Percentiles rank a stretch among this genome's conserved stretches.
Evolutionary conservation across 2,329 filamentous ascomycete species (phyloP).

Genomic region (Aureobasidium mangrovei): DNA sequence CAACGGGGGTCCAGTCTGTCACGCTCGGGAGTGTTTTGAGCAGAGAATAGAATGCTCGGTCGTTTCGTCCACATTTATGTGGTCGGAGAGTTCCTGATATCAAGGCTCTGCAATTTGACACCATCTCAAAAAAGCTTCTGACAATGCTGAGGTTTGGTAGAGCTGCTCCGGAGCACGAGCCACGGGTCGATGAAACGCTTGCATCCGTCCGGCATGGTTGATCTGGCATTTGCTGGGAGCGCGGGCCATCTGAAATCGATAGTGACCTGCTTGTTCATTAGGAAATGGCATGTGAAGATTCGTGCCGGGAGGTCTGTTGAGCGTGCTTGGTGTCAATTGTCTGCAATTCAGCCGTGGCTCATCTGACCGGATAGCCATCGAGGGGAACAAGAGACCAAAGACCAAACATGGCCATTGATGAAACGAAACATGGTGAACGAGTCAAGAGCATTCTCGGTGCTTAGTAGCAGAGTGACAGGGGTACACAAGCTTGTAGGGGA

Average conservation of each 20-base stretch:
- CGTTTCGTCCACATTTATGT: not conserved
- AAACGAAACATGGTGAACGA: not conserved
- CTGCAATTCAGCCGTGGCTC: too few species aligned
- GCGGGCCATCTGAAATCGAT: too few species aligned
- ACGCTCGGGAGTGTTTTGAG: not conserved
- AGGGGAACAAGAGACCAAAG: not conserved
- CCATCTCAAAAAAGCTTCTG: not conserved
- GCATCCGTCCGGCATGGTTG: not conserved
- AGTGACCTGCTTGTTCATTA: too few species aligned
- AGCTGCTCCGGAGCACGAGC: conserved; percentile 1
- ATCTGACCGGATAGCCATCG: not conserved
- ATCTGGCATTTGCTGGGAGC: too few species aligned
- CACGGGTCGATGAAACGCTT: not conserved
- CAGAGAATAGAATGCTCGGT: not conserved
- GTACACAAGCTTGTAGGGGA: not conserved
- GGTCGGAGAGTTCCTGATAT: not conserved
- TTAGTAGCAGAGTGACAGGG: not conserved
- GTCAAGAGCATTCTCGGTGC: conserved; percentile 1
- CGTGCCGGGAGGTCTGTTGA: too few species aligned
- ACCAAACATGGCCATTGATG: not conserved
- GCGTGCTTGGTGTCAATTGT: too few species aligned
- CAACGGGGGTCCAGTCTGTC: not conserved
- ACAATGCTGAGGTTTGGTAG: not conserved
- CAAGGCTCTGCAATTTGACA: not conserved
- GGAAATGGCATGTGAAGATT: not conserved